Percentiles rank a stretch among this genome's conserved stretches.
phyloP scores from a whole-genome alignment of 441 rosid genomes.

The Euphorbia celastroides region DNA sequence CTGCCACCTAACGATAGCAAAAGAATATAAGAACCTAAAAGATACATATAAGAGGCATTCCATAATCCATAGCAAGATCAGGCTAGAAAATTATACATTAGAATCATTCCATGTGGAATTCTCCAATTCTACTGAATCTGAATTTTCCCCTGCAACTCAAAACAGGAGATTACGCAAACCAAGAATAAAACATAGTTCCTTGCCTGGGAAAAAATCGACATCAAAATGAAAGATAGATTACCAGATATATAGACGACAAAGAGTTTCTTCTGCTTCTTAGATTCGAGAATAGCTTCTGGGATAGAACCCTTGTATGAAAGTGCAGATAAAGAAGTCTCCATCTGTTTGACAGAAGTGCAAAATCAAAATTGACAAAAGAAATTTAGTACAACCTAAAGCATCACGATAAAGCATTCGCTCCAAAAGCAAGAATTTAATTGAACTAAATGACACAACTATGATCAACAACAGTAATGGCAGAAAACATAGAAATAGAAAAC shows the following conservation, averaged over 20 bases:
- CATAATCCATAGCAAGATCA: constrained; percentile 1
- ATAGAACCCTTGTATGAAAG: constrained; percentile 61
- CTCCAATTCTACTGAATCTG: constrained; percentile 51
- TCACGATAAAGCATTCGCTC: background rate
- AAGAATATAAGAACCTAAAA: constrained; percentile 9
- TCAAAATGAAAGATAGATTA: constrained; percentile 15
- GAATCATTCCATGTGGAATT: constrained; percentile 53
- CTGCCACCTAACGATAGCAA: constrained; percentile 49
- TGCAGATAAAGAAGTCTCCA: constrained; percentile 54
- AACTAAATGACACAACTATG: background rate
- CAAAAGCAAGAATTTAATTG: background rate
- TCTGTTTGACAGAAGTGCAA: constrained; percentile 24
- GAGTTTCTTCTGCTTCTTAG: constrained; percentile 65
- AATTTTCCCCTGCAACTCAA: constrained; percentile 48
- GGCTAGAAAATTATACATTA: constrained; percentile 25
- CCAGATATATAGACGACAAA: constrained; percentile 82
- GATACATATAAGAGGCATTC: background rate
- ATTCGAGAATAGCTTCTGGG: constrained; percentile 61
- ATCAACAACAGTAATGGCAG: background rate
- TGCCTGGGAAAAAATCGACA: background rate
- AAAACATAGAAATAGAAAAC: background rate
- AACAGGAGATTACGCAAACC: background rate
- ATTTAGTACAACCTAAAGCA: background rate
- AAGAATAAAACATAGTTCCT: background rate
- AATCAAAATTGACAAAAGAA: background rate